Conservation (phyloP, 768 basidiomycete species). For the Auricularia cornea region DNA sequence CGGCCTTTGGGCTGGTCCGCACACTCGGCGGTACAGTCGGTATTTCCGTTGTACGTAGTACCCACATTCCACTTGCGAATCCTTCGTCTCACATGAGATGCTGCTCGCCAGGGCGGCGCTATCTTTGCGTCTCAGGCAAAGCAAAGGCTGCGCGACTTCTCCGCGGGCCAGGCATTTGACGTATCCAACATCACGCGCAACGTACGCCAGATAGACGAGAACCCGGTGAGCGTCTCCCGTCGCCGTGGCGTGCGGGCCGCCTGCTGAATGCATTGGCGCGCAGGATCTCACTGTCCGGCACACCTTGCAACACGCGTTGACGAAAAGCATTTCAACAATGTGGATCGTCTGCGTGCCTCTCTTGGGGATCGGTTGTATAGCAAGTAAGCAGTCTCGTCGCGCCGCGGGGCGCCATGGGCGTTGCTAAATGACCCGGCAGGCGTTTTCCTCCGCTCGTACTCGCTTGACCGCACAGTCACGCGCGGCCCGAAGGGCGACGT, state of each 20-base stretch:
- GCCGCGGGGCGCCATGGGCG: background rate
- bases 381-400: conserved; percentile 20
- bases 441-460: conserved; percentile 28
- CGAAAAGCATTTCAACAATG: conserved; percentile 50
- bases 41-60: conserved; percentile 60
- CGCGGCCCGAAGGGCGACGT: conserved; percentile 1
- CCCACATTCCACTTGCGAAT: no score
- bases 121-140: conserved; percentile 52
- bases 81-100: no score
- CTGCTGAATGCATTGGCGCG: background rate
- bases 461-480: conserved; percentile 23
- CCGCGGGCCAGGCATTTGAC: conserved; percentile 24
- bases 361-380: conserved; percentile 41
- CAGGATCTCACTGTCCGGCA: conserved; percentile 36
- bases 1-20: conserved; percentile 61
- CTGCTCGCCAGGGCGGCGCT: no score
- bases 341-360: conserved; percentile 61
- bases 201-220: conserved; percentile 36
- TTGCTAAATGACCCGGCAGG: conserved; percentile 11
- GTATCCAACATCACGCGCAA: conserved; percentile 35
- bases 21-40: conserved; percentile 69
- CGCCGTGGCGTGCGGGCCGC: background rate
- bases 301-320: conserved; percentile 51
- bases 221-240: conserved; percentile 31
- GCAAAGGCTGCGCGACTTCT: conserved; percentile 28